These are phyloP conservation scores for Cladosporium colombiae DNA, from an alignment of 2,329 filamentous ascomycete species.

Conservation along the genomic window DNA sequence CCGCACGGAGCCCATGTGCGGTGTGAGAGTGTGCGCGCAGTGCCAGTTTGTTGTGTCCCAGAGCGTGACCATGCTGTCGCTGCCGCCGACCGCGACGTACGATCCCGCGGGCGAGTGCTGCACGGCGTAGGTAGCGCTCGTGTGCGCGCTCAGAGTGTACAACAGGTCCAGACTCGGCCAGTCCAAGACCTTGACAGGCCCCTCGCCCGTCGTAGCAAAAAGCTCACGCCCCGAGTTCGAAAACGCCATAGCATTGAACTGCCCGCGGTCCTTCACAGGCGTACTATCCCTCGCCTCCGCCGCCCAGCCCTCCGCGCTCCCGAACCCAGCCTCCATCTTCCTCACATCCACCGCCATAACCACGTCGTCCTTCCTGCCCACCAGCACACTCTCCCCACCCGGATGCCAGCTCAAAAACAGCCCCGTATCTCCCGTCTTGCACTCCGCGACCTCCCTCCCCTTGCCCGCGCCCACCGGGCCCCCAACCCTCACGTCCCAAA, in stretches of 20 bases:
- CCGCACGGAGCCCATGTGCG: slow-evolving; percentile 66
- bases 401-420: slow-evolving; percentile 68
- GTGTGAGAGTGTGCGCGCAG: slow-evolving; percentile 69
- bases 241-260: slow-evolving; percentile 73
- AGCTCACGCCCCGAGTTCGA: slow-evolving; percentile 71
- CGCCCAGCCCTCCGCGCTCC: slow-evolving; percentile 18
- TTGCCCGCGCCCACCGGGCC: slow-evolving; percentile 29
- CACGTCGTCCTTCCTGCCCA: slow-evolving; percentile 67
- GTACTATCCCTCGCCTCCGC: slow-evolving; percentile 27
- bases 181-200: slow-evolving; percentile 68
- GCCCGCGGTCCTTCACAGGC: slow-evolving; percentile 35
- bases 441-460: slow-evolving; percentile 54
- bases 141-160: slow-evolving; percentile 69
- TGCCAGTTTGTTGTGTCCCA: slow-evolving; percentile 81
- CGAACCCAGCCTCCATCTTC: slow-evolving; percentile 21
- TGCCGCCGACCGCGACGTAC: slow-evolving; percentile 72
- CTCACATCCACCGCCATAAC: slow-evolving; percentile 37
- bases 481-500: slow-evolving; percentile 73
- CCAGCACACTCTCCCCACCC: slow-evolving; percentile 67
- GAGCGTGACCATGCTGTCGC: slow-evolving; percentile 72
- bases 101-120: slow-evolving; percentile 71
- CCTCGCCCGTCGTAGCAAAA: slow-evolving; percentile 70
- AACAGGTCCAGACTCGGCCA: slow-evolving; percentile 61
- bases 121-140: slow-evolving; percentile 67
- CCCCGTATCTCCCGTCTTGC: slow-evolving; percentile 49